Evolutionary conservation across 371 early-diverging fungal species (phyloP), one percentile per base, ranked within the genome.

Genomic region (Actinomortierella wolfii): DNA sequence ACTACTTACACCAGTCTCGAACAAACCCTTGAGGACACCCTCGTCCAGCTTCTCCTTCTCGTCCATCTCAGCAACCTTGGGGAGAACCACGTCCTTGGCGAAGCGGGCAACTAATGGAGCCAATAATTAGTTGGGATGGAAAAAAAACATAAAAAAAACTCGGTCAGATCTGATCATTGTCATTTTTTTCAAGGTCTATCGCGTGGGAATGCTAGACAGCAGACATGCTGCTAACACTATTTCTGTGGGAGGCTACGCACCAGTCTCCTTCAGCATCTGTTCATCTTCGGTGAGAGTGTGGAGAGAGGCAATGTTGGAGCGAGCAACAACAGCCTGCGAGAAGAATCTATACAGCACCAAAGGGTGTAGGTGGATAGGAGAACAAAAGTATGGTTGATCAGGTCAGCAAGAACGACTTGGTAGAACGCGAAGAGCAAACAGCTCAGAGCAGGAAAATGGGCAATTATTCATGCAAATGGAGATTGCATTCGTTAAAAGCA

Each of bases 31-130:
- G 56, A 97, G 75, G 44, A 98, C 81, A 23, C 67, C 58, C 56
- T 85, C 79, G 78, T 97, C 96, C 67, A 97, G 69, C 56, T 78
- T 56, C 76, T 97, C 97, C 8, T 79, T 81, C 76, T 97, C 97
- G 79, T 98, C 99, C 99, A 98, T 98, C 54, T 91, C 80, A 13
- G 76, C 50, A 13, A 97, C 97, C 77, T 89, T 89, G 58, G 98
- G 98, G 75, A 86, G 83, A 52, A 98, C 84, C 41, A 83, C 81
- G 41, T 94, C 92, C 54, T 87, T 81, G 41, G 97, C 94, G 56
- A 96, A 97, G 57, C 90, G 89, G 45, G 91, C 76, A 8, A 95
- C 98, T 89, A 74, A n/a, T 25, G 48, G 25, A 34, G 20, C 7
- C 39, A 11, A 25, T 39, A 52, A 41, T 42, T 41, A 47, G 20